Evolutionary conservation across 345 rosid species (phyloP).

Genomic region (Toxicodendron radicans): DNA sequence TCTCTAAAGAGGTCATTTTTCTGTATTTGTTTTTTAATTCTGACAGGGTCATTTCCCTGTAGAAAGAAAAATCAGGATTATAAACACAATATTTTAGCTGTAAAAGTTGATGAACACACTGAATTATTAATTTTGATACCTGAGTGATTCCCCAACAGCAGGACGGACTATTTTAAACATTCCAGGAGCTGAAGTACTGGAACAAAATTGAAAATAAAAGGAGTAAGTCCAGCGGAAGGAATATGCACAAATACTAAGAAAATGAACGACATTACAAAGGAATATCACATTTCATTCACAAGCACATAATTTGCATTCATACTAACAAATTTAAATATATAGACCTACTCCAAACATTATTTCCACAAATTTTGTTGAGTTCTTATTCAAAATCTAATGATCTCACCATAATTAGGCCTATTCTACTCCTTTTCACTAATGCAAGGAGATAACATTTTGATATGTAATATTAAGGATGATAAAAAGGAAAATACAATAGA

Average conservation of each 20-base stretch:
- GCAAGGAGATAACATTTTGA: neutral
- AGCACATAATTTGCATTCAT: neutral
- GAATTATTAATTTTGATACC: conserved; percentile 44
- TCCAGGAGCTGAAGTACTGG: conserved; percentile 78
- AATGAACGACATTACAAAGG: neutral
- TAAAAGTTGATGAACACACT: conserved; percentile 12
- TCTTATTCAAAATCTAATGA: neutral
- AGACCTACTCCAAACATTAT: neutral
- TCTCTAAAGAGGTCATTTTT: conserved; percentile 67
- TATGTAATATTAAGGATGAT: neutral
- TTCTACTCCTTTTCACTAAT: neutral
- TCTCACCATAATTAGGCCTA: neutral
- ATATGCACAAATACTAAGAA: neutral
- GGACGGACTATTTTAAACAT: conserved; percentile 88
- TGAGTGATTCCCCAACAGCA: conserved; percentile 89
- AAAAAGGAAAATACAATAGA: neutral
- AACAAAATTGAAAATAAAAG: conserved; percentile 20
- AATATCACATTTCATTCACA: conserved; percentile 4
- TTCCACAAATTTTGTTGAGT: neutral
- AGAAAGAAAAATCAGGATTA: conserved; percentile 1
- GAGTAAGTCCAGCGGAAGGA: neutral
- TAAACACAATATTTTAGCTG: conserved; percentile 7
- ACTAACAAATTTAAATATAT: neutral
- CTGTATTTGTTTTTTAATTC: conserved; percentile 87
- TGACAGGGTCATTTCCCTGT: conserved; percentile 82